These are phyloP conservation scores for Fraxinus greggii DNA, from an alignment of 305 asterid species.

Conservation along the genomic window DNA sequence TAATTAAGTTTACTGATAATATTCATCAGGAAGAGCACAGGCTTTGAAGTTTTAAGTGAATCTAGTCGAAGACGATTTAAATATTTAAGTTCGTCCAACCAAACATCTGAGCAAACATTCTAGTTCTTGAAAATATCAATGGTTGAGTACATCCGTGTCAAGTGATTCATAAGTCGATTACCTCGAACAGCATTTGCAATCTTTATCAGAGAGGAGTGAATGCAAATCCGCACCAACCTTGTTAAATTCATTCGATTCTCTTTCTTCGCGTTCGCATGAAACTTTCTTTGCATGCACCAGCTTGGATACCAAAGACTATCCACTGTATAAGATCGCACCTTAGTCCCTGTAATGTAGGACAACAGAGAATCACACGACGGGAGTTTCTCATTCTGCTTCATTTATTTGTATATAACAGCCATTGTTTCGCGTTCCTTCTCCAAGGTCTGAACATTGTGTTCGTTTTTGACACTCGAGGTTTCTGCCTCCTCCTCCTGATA, in stretches of 20 bases:
- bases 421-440: background rate
- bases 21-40: background rate
- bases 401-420: background rate
- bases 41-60: no score
- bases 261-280: background rate
- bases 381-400: background rate
- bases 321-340: background rate
- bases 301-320: constrained; percentile 2
- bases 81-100: background rate
- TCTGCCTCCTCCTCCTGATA: constrained; percentile 8
- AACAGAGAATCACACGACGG: background rate
- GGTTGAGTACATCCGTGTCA: background rate
- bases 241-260: background rate
- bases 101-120: background rate
- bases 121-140: background rate
- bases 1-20: background rate
- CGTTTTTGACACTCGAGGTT: background rate
- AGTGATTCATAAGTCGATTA: background rate
- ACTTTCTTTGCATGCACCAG: constrained; percentile 1
- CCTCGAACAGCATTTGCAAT: background rate
- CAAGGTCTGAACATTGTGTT: background rate
- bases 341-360: background rate
- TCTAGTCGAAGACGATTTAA: background rate
- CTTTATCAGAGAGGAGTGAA: background rate
- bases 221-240: constrained; percentile 1